These are phyloP conservation scores for Alectoria sarmentosa DNA, from an alignment of 495 filamentous ascomycete genomes.

Conservation along the genomic window DNA sequence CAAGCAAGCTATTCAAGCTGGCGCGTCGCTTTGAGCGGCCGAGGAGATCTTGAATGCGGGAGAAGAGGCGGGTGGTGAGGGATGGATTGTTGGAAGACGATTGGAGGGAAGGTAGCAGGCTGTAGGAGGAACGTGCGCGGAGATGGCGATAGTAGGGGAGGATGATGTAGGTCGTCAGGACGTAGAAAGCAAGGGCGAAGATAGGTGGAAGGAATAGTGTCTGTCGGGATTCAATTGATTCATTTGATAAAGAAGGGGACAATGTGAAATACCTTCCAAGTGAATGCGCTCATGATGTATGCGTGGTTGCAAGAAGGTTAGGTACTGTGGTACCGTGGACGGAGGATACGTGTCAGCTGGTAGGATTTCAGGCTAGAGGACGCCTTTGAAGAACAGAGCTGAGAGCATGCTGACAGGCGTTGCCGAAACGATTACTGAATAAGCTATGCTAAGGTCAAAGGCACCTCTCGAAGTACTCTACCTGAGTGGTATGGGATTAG, in stretches of 20 bases:
- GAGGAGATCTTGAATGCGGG: slow-evolving; percentile 13
- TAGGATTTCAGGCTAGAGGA: background rate
- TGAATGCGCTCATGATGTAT: background rate
- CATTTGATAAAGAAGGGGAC: background rate
- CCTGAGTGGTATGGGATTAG: background rate
- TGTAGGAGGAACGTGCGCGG: slow-evolving; percentile 58
- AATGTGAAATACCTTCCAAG: slow-evolving; percentile 13
- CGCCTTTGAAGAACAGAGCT: background rate
- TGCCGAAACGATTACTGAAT: background rate
- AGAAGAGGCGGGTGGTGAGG: slow-evolving; percentile 11
- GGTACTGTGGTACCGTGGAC: background rate
- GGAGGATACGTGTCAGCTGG: background rate
- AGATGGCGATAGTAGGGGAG: slow-evolving; percentile 71
- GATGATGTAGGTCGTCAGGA: slow-evolving; percentile 61
- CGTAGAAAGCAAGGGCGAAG: slow-evolving; percentile 69
- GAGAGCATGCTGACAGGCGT: background rate
- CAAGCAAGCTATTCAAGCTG: slow-evolving; percentile 23
- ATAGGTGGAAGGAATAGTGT: slow-evolving; percentile 70
- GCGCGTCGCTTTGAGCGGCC: slow-evolving; percentile 13
- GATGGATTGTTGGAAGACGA: slow-evolving; percentile 16
- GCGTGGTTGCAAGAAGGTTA: background rate
- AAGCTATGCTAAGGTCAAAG: background rate
- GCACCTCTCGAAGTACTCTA: background rate
- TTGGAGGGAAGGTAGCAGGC: slow-evolving; percentile 31
- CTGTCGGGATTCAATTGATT: slow-evolving; percentile 36